Evolutionary conservation across 139 green algal genomes (phyloP).

Genomic region (Eudorina sp.): DNA sequence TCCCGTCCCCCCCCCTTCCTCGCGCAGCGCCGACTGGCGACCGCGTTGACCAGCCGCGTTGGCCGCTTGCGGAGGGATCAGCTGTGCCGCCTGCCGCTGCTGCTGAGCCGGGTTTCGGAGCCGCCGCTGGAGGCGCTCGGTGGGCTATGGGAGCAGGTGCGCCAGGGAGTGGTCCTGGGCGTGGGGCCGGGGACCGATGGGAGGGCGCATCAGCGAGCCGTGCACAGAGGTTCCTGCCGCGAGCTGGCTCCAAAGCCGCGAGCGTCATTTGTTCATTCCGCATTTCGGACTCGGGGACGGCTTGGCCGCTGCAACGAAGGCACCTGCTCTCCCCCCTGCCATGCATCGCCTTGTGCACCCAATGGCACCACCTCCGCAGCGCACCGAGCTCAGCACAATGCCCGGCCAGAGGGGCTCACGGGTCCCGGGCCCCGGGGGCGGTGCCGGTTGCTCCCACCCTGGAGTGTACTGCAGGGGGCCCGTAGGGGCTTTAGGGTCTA

Average conservation of each 20-base stretch:
- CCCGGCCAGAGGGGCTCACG: too few relatives aligned
- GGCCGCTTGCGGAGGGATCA: background rate
- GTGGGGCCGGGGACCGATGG: too few relatives aligned
- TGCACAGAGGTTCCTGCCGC: background rate
- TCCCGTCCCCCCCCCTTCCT: background rate
- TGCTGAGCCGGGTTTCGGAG: background rate
- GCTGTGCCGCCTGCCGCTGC: constrained; percentile 23
- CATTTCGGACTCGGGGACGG: background rate
- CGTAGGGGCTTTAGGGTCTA: background rate
- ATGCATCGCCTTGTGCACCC: background rate
- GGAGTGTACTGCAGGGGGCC: background rate
- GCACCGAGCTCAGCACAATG: too few relatives aligned
- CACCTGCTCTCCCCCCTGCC: background rate
- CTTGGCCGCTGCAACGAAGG: background rate
- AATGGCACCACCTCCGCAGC: too few relatives aligned
- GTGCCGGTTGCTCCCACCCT: too few relatives aligned
- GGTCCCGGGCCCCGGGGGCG: too few relatives aligned
- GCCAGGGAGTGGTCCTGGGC: too few relatives aligned
- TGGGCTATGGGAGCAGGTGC: background rate
- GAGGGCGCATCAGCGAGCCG: background rate
- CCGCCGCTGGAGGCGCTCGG: background rate
- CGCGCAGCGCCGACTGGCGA: background rate
- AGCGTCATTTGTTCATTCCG: background rate
- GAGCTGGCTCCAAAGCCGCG: background rate
- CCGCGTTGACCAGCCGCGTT: background rate